phyloP scores from a whole-genome alignment of 345 rosid genomes.

The Cardamine occulta region DNA sequence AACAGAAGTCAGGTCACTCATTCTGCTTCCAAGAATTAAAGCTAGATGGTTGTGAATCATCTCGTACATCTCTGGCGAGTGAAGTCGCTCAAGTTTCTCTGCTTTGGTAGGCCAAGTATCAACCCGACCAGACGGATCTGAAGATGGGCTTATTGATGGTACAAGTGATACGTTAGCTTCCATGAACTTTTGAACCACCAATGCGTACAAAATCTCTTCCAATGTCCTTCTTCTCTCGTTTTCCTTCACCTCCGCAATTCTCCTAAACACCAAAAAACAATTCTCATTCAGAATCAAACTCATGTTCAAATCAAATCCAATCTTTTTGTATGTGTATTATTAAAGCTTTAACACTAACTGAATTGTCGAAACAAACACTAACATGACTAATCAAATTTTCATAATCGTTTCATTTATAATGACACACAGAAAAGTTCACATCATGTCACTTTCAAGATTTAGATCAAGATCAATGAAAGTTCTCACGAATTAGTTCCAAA shows the following conservation, averaged over 20 bases:
- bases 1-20: conserved; percentile 58
- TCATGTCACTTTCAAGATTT: not conserved
- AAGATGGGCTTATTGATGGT: conserved; percentile 60
- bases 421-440: not conserved
- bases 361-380: not conserved
- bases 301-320: conserved; percentile 18
- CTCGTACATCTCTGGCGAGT: conserved; percentile 87
- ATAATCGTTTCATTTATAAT: too few species aligned
- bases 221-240: conserved; percentile 75
- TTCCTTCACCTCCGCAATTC: conserved; percentile 95
- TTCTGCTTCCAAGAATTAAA: conserved; percentile 74
- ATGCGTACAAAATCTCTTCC: conserved; percentile 87
- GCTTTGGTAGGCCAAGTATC: conserved; percentile 74
- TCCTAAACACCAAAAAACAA: conserved; percentile 50
- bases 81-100: conserved; percentile 72
- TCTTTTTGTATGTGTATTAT: not conserved
- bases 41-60: conserved; percentile 96
- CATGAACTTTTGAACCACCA: conserved; percentile 93
- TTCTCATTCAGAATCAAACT: conserved; percentile 15
- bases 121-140: conserved; percentile 63
- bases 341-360: conserved; percentile 1
- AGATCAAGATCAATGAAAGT: not conserved
- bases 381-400: not conserved
- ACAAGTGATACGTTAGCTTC: conserved; percentile 81
- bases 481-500: not conserved